Base-by-base conservation (phyloP, 2,329 filamentous ascomycete species). In the Sclerotinia subarctica region DNA sequence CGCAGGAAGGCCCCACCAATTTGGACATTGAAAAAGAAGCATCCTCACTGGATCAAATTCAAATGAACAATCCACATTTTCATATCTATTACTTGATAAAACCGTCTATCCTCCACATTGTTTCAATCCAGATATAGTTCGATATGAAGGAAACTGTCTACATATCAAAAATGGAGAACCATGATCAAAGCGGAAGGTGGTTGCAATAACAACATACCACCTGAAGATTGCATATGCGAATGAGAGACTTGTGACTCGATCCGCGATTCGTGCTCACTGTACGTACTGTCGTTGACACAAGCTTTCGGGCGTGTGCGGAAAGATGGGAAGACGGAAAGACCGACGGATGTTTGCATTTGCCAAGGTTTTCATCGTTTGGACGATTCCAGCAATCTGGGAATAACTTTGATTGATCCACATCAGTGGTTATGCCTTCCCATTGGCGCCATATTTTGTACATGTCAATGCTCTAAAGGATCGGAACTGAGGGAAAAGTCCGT, bases 161-260 rank as follows among this genome's bases (percentile, higher is more conserved):
- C 58, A 11, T 51, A 51, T 38, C 46, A 63, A 63, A 63, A 63
- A 26, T 63, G 59, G 59, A 24, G 59, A 38, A 51, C 7, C 8
- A 19, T 11, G 46, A 63, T 51, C 8, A 32, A 63, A 63, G 21
- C 24, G 59, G 59, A 63, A 63, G 59, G 59, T 63, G 47, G 29
- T 62, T 4, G 29, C 13, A 7, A 51, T 21, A 35, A 35, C 19
- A 62, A 38, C 29, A 35, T n/a, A 62, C 29, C 46, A 51, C 21
- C 46, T 26, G 7, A 3, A 24, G n/a, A 38, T 62, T 62, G 46
- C 29, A 62, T 17, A 38, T 49, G 35, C 46, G 44, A 49, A 49
- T 49, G 8, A 24, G 29, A 21, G 21, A 62, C n/a, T 24, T 38
- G 32, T n/a, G 21, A 42, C 19, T 38, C 11, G 1, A 51, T 51